Base-by-base conservation (phyloP, 2,329 filamentous ascomycete genomes). In the Gliomastix tumulicola region DNA sequence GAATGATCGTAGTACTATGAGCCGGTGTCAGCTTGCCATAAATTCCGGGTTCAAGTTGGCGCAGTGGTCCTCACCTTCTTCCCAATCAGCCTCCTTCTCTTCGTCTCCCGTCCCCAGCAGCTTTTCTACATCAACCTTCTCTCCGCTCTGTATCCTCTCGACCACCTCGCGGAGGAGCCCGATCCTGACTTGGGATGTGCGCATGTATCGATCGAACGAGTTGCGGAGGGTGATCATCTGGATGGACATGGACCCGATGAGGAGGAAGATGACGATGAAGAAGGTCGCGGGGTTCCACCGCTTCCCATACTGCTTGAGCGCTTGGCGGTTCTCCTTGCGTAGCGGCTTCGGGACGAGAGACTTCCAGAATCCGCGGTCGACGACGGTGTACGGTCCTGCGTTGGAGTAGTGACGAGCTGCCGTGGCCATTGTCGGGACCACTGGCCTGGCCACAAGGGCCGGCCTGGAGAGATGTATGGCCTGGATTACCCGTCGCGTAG, bases 201-300 rank as follows among this genome's bases (percentile, higher is more conserved):
- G 78, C 52, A 71, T 77, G 49, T 84, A 89, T 9, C 80, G 77
- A 21, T 73, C 69, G 52, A 81, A 84, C 35, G 89, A 82, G 48
- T 84, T 85, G 49, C 82, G 83, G 49, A 97, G 58, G 23, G 80
- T 72, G 52, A 98, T 82, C 71, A 92, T 85, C 51, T 96, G 86
- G 49, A 98, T 96, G 12, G 90, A 86, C 71, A 96, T 94, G 43
- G 88, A 95, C 5, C 94, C 94, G 45, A 97, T 90, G 44, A 97
- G 72, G 28, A 88, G 68, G 51, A 88, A 88, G 44, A 90, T 86
- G 49, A 81, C 68, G 47, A 90, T 86, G 57, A 82, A 92, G 52
- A 88, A 90, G 0, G 82, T 88, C 16, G 84, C 84, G 4, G 86
- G 84, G 48, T 90, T 90, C 80, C 82, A 86, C 47, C 79, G 75